These are phyloP conservation scores for Collariella sp. DNA, from an alignment of 495 filamentous ascomycete species.

Conservation along the genomic window DNA sequence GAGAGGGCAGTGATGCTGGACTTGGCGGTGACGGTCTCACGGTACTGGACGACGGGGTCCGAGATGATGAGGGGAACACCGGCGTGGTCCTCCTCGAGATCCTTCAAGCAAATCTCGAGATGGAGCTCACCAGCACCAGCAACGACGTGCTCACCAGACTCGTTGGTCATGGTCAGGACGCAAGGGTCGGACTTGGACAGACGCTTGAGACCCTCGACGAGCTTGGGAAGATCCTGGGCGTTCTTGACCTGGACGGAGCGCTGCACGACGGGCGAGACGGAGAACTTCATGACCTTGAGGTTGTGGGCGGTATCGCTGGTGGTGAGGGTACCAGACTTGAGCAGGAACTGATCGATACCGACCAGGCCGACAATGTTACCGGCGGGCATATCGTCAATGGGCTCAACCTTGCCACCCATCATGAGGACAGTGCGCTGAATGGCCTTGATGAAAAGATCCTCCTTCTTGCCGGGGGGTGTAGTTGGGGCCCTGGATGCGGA, in stretches of 20 bases:
- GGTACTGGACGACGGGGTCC: conserved; percentile 95
- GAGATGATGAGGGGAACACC: conserved; percentile 94
- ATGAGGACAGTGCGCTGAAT: conserved; percentile 99
- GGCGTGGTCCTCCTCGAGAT: conserved; percentile 99
- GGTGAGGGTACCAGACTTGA: conserved; percentile 99
- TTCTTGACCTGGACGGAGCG: conserved; percentile 99
- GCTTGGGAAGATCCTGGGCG: conserved; percentile 97
- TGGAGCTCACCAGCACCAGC: conserved; percentile 98
- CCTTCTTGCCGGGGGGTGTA: conserved; percentile 97
- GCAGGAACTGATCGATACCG: conserved; percentile 99
- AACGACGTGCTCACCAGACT: conserved; percentile 96
- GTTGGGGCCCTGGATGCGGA: conserved; percentile 99
- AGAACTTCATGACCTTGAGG: conserved; percentile 99
- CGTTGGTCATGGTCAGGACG: conserved; percentile 78
- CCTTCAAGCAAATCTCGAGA: conserved; percentile 99
- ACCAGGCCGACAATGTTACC: conserved; percentile 99
- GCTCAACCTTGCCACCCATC: conserved; percentile 99
- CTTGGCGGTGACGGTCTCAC: conserved; percentile 76
- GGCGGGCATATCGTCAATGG: conserved; percentile 97
- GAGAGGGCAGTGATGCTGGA: conserved; percentile 95
- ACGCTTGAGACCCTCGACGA: conserved; percentile 99
- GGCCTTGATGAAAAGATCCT: conserved; percentile 98
- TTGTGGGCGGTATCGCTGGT: conserved; percentile 98
- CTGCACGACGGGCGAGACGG: conserved; percentile 96
- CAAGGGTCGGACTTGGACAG: conserved; percentile 99